Base-by-base conservation (phyloP, 2,329 filamentous ascomycete species). In the Fusarium buxicola region DNA sequence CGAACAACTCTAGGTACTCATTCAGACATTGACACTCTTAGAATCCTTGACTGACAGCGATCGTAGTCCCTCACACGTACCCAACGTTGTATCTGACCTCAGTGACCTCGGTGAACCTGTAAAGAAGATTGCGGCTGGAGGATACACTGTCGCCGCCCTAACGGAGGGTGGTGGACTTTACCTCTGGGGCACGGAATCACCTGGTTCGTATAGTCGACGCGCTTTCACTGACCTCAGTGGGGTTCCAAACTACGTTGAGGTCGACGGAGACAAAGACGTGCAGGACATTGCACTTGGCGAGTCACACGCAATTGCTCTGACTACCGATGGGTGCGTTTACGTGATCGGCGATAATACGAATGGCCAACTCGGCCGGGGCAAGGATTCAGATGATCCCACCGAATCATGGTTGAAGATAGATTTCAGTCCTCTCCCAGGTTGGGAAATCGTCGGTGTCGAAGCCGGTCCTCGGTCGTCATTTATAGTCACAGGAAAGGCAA, bases 141-240 rank as follows among this genome's bases (percentile, higher is more conserved):
- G 87, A 0, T 88, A 87, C 68, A 74, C 82, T 3, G 74, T 84
- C 3, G 85, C 84, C 4, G 87, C 86, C 0, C 65, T 90, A 38
- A 89, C 86, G 0, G 75, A 79, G 10, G 84, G 83, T 3, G 78
- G 82, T 28, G 84, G 86, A 55, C 72, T 89, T 2, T 91, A 90
- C 68, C 70, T 84, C 21, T 91, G 88, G 87, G 88, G 88, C 3
- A 71, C 70, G 39, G 27, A 56, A 13, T 52, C 68, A 2, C 57
- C 60, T 7, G 69, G 70, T 8, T 48, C 58, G 2, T 65, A 62
- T 27, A 72, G 74, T n/a, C 75, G 77, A 5, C 69, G 71, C n/a
- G 65, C 73, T 24, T 69, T 81, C 28, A 41, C 75, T 1, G 49
- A 60, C 1, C 64, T 81, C 15, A 60, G 40, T 9, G 60, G 51